phyloP scores from a whole-genome alignment of 352 stramenopile genomes.

The Plasmopara viticola region DNA sequence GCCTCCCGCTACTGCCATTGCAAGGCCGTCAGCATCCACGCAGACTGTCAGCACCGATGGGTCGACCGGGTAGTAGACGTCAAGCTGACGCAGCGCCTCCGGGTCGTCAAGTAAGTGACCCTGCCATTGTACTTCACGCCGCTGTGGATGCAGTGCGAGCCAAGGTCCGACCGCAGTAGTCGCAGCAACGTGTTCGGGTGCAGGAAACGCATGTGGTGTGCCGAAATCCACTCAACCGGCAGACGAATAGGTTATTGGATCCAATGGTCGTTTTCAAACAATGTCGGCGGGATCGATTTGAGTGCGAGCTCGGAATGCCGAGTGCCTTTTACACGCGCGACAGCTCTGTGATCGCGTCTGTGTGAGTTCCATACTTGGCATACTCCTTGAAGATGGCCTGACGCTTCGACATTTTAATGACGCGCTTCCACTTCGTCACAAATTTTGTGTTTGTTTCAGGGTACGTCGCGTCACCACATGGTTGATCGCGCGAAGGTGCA shows the following conservation, averaged over 20 bases:
- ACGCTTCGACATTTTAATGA: no score
- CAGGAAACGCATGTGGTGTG: neutral
- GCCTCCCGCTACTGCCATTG: neutral
- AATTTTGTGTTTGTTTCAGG: neutral
- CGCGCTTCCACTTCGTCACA: no score
- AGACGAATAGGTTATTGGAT: neutral
- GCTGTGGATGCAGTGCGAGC: neutral
- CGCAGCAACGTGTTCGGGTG: neutral
- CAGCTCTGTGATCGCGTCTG: no score
- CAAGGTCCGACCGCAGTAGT: neutral
- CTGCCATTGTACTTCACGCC: neutral
- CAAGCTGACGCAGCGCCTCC: neutral
- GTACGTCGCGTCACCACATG: neutral
- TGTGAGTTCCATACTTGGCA: no score
- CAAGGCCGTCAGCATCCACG: neutral
- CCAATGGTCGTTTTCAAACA: no score
- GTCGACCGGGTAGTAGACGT: neutral
- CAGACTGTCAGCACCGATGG: neutral
- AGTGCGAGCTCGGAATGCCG: neutral
- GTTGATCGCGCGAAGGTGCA: neutral
- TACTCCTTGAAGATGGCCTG: no score
- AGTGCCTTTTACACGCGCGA: neutral
- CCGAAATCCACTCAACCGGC: neutral
- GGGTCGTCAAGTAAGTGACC: neutral
- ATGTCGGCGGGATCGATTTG: neutral